Evolutionary conservation across 495 filamentous ascomycete species (phyloP).

Genomic region (Hypoxylon crocopeplum): DNA sequence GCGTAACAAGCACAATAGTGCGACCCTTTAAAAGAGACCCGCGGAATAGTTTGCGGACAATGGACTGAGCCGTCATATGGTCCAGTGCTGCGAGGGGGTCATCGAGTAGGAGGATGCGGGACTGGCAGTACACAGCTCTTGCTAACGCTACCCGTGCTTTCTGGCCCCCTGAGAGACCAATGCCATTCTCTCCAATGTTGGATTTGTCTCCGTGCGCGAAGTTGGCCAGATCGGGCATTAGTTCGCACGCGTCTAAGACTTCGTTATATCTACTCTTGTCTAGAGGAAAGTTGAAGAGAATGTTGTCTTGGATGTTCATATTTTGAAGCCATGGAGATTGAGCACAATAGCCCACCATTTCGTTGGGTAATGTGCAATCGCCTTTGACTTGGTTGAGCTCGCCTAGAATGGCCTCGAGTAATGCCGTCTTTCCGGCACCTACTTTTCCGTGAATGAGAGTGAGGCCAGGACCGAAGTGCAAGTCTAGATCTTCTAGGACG

Average conservation of each 20-base stretch:
- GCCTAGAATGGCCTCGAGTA: slow-evolving; percentile 78
- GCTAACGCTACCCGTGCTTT: slow-evolving; percentile 92
- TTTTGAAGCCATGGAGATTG: slow-evolving; percentile 91
- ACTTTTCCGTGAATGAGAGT: slow-evolving; percentile 73
- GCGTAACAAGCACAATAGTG: slow-evolving; percentile 76
- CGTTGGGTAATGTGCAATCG: slow-evolving; percentile 62
- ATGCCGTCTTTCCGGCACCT: slow-evolving; percentile 79
- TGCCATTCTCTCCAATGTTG: slow-evolving; percentile 94
- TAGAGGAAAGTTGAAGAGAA: slow-evolving; percentile 76
- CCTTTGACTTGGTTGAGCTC: slow-evolving; percentile 75
- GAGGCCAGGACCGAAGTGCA: slow-evolving; percentile 68
- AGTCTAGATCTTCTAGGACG: slow-evolving; percentile 67
- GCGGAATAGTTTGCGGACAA: slow-evolving; percentile 70
- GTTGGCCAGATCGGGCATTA: slow-evolving; percentile 86
- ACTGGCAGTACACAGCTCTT: slow-evolving; percentile 89
- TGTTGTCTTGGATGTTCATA: slow-evolving; percentile 88
- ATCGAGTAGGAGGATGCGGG: slow-evolving; percentile 92
- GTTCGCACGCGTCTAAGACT: slow-evolving; percentile 88
- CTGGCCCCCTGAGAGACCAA: slow-evolving; percentile 94
- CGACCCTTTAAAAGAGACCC: slow-evolving; percentile 68
- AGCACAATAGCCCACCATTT: slow-evolving; percentile 80
- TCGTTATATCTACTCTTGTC: slow-evolving; percentile 84
- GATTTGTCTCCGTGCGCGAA: slow-evolving; percentile 94
- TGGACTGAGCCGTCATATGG: slow-evolving; percentile 77
- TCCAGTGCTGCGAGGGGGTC: slow-evolving; percentile 95